A percentile compares a stretch with the other conserved stretches of the same genome.
Conservation (phyloP, 257 asterid species). For the Haberlea rhodopensis region DNA sequence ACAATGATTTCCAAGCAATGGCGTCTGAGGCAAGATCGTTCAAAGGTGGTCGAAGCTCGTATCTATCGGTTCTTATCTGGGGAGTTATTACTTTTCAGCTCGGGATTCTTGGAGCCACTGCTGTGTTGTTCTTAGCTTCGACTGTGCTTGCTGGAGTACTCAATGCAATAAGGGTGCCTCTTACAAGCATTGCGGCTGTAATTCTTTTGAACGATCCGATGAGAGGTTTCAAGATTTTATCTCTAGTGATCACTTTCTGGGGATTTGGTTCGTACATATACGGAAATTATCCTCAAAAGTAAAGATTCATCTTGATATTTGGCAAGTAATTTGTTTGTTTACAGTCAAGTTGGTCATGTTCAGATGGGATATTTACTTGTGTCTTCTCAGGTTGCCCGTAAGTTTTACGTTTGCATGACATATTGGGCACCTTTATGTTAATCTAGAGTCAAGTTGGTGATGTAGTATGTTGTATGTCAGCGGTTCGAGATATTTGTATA, state of each 20-base stretch:
- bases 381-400: no score
- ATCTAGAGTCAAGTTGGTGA: no score
- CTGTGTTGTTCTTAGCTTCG: constrained; percentile 68
- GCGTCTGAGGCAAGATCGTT: constrained; percentile 55
- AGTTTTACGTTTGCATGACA: no score
- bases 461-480: no score
- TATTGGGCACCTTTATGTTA: no score
- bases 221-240: constrained; percentile 92
- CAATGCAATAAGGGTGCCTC: constrained; percentile 80
- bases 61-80: constrained; percentile 75
- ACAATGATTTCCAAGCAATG: constrained; percentile 56
- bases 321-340: not conserved
- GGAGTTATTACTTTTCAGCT: constrained; percentile 67
- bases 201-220: constrained; percentile 64
- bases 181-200: constrained; percentile 83
- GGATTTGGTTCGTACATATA: constrained; percentile 79
- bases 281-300: constrained; percentile 46
- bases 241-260: constrained; percentile 76
- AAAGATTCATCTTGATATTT: constrained; percentile 23
- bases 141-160: constrained; percentile 91
- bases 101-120: constrained; percentile 79
- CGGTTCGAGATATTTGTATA: no score
- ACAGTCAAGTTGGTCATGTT: not conserved
- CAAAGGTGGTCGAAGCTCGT: constrained; percentile 55
- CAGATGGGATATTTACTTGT: no score